Percentiles rank a stretch among this genome's conserved stretches.
phyloP scores from a whole-genome alignment of 2,329 filamentous ascomycete species.

The Aspergillus sp. region DNA sequence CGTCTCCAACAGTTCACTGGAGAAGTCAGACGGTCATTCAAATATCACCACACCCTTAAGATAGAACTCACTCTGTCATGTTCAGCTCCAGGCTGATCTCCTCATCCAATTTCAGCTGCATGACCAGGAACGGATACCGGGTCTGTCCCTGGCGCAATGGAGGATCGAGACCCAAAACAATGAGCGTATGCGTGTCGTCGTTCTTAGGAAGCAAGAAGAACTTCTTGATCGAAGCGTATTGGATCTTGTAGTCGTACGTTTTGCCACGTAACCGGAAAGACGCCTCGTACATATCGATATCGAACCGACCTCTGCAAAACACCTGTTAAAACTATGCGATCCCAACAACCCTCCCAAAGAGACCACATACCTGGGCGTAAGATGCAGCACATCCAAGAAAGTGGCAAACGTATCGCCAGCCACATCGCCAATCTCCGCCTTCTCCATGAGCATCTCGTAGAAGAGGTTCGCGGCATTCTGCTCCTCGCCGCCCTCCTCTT shows the following conservation, averaged over 20 bases:
- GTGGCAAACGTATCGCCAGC: slow-evolving; percentile 98
- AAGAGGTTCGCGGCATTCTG: slow-evolving; percentile 97
- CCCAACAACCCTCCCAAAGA: not conserved
- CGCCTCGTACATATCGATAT: slow-evolving; percentile 98
- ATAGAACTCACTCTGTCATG: slow-evolving; percentile 67
- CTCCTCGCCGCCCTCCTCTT: slow-evolving; percentile 71
- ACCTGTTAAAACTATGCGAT: slow-evolving; percentile 13
- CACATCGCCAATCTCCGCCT: slow-evolving; percentile 97
- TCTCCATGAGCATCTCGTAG: slow-evolving; percentile 96
- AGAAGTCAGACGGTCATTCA: slow-evolving; percentile 12
- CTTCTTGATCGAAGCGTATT: slow-evolving; percentile 97
- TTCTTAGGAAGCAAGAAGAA: slow-evolving; percentile 98
- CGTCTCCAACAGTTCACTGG: slow-evolving; percentile 69
- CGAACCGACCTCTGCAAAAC: slow-evolving; percentile 81
- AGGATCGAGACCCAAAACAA: slow-evolving; percentile 90
- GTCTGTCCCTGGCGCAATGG: slow-evolving; percentile 96
- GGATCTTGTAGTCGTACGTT: slow-evolving; percentile 99
- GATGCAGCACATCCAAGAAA: slow-evolving; percentile 93
- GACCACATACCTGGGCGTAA: slow-evolving; percentile 74
- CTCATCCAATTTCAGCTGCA: slow-evolving; percentile 98
- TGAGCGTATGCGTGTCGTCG: slow-evolving; percentile 94
- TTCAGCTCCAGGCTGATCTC: slow-evolving; percentile 96
- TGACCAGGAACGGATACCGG: slow-evolving; percentile 95
- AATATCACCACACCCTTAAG: not conserved
- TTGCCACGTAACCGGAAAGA: slow-evolving; percentile 97